A percentile compares a stretch with the other conserved stretches of the same genome.
Conservation (phyloP, 805 yeast genomes). For the Myxozyma monticola region DNA sequence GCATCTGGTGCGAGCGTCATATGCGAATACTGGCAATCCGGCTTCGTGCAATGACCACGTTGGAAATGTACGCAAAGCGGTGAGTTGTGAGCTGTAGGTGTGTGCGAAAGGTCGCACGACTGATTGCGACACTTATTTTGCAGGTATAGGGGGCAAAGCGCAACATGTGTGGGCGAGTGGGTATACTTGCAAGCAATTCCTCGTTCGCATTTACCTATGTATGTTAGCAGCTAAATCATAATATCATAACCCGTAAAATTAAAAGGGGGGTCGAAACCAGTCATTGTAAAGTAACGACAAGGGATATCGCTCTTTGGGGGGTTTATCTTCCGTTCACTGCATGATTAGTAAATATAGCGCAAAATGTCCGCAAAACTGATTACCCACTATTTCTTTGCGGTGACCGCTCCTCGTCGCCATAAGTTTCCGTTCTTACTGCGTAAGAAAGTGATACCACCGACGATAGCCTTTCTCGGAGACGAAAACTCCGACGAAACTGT, state of each 20-base stretch:
- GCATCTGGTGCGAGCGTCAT: constrained; percentile 46
- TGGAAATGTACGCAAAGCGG: constrained; percentile 58
- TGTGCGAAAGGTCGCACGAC: constrained; percentile 57
- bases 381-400: constrained; percentile 16
- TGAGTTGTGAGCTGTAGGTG: constrained; percentile 58
- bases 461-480: constrained; percentile 32
- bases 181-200: constrained; percentile 53
- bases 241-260: neutral
- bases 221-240: constrained; percentile 9
- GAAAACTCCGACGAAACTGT: too few relatives aligned
- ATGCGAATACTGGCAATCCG: constrained; percentile 54
- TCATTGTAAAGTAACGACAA: constrained; percentile 37
- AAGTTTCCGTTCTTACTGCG: constrained; percentile 33
- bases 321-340: too few relatives aligned
- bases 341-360: neutral
- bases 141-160: constrained; percentile 55
- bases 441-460: constrained; percentile 33
- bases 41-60: constrained; percentile 49
- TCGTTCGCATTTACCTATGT: constrained; percentile 54
- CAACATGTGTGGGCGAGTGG: constrained; percentile 54
- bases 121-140: constrained; percentile 49
- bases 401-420: constrained; percentile 25
- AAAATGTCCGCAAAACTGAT: neutral
- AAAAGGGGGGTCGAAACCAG: constrained; percentile 32
- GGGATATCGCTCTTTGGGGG: constrained; percentile 27